phyloP scores from a whole-genome alignment of 2,329 filamentous ascomycete genomes.

The Talaromyces verruculosus region DNA sequence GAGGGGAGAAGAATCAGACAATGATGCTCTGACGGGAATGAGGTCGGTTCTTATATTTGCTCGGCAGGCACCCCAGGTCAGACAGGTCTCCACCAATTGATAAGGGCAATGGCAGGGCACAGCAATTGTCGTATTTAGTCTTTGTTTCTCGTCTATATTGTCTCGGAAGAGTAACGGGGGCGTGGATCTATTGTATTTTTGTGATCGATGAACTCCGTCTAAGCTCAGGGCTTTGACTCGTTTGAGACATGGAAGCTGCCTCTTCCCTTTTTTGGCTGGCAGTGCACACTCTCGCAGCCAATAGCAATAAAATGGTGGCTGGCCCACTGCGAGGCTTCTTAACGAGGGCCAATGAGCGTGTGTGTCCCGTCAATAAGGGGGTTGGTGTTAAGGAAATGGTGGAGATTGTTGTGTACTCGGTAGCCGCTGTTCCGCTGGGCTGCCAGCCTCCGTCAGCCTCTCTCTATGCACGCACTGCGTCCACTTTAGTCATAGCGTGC shows the following conservation, averaged over 20 bases:
- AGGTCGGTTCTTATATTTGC: conserved; percentile 5
- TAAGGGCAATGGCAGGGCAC: background rate
- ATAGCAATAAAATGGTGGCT: conserved; percentile 4
- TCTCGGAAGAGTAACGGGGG: conserved; percentile 1
- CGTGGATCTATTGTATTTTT: conserved; percentile 6
- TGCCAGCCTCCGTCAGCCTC: background rate
- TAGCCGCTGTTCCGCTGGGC: too few species aligned
- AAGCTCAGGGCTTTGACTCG: background rate
- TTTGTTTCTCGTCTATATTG: conserved; percentile 8
- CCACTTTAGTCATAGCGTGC: background rate
- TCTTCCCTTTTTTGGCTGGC: background rate
- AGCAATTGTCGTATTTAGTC: background rate
- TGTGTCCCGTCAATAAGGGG: background rate
- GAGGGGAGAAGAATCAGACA: background rate
- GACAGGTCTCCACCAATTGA: conserved; percentile 1
- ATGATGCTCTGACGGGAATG: background rate
- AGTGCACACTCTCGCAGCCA: background rate
- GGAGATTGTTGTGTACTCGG: background rate
- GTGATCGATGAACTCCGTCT: background rate
- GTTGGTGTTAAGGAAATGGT: background rate
- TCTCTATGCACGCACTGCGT: background rate
- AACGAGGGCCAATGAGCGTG: background rate
- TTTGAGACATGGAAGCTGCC: conserved; percentile 7
- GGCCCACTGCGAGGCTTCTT: background rate
- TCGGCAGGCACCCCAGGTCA: background rate